Evolutionary conservation across 225 moss, liverwort and hornwort species (phyloP).

Genomic region (Sphagnum tenellum): DNA sequence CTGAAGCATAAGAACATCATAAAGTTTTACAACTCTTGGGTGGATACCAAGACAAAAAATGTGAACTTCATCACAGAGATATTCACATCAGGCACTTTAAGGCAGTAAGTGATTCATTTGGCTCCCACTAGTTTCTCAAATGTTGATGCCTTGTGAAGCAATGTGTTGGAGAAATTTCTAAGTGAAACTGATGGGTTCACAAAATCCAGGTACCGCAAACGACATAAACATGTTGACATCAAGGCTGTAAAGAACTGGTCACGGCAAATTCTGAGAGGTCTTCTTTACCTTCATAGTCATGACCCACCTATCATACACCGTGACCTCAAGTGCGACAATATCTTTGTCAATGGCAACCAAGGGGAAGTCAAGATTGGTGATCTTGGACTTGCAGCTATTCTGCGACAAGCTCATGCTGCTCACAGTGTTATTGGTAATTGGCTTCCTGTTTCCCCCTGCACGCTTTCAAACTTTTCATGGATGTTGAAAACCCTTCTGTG

Average conservation of each 20-base stretch:
- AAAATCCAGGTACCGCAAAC: conserved; percentile 39
- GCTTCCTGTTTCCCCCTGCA: not conserved
- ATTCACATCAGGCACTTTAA: conserved; percentile 72
- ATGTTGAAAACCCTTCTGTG: too few species aligned
- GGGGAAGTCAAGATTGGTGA: conserved; percentile 83
- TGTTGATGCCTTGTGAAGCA: not conserved
- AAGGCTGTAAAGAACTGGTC: conserved; percentile 78
- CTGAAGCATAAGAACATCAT: conserved; percentile 70
- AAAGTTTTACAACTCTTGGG: conserved; percentile 71
- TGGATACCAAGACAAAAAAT: conserved; percentile 60
- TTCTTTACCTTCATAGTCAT: conserved; percentile 68
- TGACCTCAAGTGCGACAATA: conserved; percentile 73
- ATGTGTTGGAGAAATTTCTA: not conserved
- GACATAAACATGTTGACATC: conserved; percentile 65
- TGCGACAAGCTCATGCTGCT: conserved; percentile 64
- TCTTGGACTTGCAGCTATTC: conserved; percentile 68
- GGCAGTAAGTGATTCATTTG: conserved; percentile 22
- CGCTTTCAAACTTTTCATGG: too few species aligned
- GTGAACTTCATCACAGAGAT: conserved; percentile 77
- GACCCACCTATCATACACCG: conserved; percentile 78
- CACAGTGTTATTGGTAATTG: conserved; percentile 54
- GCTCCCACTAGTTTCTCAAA: too few species aligned
- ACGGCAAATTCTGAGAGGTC: conserved; percentile 57
- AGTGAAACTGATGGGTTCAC: not conserved
- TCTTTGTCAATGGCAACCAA: conserved; percentile 68